These are phyloP conservation scores for Mortierella sp. DNA, from an alignment of 371 early-diverging fungal species.

Conservation along the genomic window DNA sequence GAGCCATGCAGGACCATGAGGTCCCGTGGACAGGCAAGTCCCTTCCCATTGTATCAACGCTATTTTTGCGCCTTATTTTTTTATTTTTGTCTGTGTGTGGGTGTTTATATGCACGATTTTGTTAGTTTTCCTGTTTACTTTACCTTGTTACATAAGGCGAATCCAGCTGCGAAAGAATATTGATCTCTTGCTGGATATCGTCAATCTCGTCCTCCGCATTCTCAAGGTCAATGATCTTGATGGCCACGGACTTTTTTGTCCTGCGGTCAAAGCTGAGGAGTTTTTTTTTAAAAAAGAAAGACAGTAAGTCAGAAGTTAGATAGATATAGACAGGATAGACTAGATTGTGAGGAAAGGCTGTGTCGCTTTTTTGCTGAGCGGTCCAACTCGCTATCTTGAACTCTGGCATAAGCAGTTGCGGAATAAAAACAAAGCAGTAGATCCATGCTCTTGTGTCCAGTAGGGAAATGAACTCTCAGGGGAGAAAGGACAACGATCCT, in stretches of 20 bases:
- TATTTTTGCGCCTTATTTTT: background rate
- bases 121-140: conserved; percentile 2
- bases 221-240: conserved; percentile 94
- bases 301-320: background rate
- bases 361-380: too few relatives aligned
- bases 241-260: conserved; percentile 86
- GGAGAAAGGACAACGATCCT: too few relatives aligned
- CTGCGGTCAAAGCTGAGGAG: conserved; percentile 73
- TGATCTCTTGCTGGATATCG: conserved; percentile 97
- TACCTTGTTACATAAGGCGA: conserved; percentile 92
- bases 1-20: background rate
- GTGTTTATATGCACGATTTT: too few relatives aligned
- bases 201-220: conserved; percentile 97
- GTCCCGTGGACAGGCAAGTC: background rate
- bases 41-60: background rate
- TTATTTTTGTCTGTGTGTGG: background rate
- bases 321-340: background rate
- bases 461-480: too few relatives aligned
- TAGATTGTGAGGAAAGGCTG: background rate
- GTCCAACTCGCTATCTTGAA: too few relatives aligned
- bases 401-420: too few relatives aligned
- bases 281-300: too few relatives aligned
- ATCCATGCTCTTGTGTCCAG: too few relatives aligned
- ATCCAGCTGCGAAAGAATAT: conserved; percentile 94
- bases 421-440: too few relatives aligned